Conservation (phyloP, 768 basidiomycete genomes). For the Baorangia bicolor region DNA sequence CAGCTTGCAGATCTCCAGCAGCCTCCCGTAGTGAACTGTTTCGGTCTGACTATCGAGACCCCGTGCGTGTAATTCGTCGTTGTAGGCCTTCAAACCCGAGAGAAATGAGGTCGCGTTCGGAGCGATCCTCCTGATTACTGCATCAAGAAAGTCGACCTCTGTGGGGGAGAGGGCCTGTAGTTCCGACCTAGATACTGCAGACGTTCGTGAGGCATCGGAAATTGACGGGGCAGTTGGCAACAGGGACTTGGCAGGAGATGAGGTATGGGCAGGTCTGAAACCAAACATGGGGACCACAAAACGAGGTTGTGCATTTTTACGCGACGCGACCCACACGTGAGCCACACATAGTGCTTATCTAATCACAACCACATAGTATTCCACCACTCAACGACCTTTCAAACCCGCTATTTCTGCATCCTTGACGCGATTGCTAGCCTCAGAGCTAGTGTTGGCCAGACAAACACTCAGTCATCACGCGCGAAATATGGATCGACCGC, state of each 20-base stretch:
- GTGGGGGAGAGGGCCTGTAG: slow-evolving; percentile 47
- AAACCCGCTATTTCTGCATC: slow-evolving; percentile 6
- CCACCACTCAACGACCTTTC: background rate
- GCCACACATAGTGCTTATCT: slow-evolving; percentile 21
- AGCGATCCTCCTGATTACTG: slow-evolving; percentile 68
- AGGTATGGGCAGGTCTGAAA: slow-evolving; percentile 48
- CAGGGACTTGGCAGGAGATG: slow-evolving; percentile 42
- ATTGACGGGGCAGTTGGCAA: slow-evolving; percentile 13
- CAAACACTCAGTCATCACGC: background rate
- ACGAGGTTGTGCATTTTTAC: slow-evolving; percentile 22
- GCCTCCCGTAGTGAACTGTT: slow-evolving; percentile 76
- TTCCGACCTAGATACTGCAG: slow-evolving; percentile 45
- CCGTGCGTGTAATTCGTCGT: slow-evolving; percentile 69
- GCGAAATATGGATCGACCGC: background rate
- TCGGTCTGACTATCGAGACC: slow-evolving; percentile 76
- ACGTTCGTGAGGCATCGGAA: slow-evolving; percentile 42
- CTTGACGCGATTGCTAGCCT: slow-evolving; percentile 7
- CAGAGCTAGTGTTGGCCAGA: slow-evolving; percentile 1
- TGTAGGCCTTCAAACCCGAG: slow-evolving; percentile 83
- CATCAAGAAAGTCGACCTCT: slow-evolving; percentile 73
- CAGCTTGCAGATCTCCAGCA: slow-evolving; percentile 79
- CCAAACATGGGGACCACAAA: slow-evolving; percentile 36
- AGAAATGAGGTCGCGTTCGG: slow-evolving; percentile 72
- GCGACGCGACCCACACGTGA: slow-evolving; percentile 30
- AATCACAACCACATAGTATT: slow-evolving; percentile 9